phyloP scores from a whole-genome alignment of 2,329 filamentous ascomycete species.

The Elsinoe perseae region DNA sequence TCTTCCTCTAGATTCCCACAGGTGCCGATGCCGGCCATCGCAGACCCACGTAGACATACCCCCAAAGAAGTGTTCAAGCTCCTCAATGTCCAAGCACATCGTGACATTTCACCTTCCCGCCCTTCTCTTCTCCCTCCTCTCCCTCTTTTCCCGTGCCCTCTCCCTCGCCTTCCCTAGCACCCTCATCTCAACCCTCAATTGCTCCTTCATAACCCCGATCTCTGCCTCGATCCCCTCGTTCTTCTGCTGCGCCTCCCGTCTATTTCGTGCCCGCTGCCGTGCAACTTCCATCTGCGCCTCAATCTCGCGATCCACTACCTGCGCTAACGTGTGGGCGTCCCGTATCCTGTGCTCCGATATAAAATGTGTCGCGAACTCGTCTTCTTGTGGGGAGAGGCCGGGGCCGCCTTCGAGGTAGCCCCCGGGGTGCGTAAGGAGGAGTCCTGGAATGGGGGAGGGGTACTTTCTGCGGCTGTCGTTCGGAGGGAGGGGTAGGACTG shows the following conservation, averaged over 20 bases:
- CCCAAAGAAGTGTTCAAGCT: background rate
- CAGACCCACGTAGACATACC: background rate
- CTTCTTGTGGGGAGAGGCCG: slow-evolving; percentile 32
- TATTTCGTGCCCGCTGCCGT: slow-evolving; percentile 27
- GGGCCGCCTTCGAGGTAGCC: slow-evolving; percentile 44
- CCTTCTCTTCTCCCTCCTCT: slow-evolving; percentile 28
- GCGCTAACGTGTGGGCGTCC: slow-evolving; percentile 31
- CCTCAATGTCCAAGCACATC: background rate
- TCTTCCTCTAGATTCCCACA: slow-evolving; percentile 59
- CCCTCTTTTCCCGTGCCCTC: slow-evolving; percentile 32
- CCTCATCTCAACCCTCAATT: slow-evolving; percentile 39
- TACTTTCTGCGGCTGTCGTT: slow-evolving; percentile 37
- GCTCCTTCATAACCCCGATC: slow-evolving; percentile 36
- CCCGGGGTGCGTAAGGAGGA: slow-evolving; percentile 39
- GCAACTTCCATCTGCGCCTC: slow-evolving; percentile 25
- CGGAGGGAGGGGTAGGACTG: slow-evolving; percentile 37
- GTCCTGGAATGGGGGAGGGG: slow-evolving; percentile 36
- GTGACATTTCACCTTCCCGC: background rate
- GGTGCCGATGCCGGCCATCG: background rate
- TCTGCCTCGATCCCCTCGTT: slow-evolving; percentile 39
- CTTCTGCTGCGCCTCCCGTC: slow-evolving; percentile 34
- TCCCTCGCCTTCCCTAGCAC: slow-evolving; percentile 37
- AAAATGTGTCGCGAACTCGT: slow-evolving; percentile 35
- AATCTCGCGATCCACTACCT: slow-evolving; percentile 28
- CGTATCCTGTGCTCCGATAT: slow-evolving; percentile 32